Base-by-base conservation (phyloP, 768 basidiomycete genomes). In the Hortiboletus campestris region DNA sequence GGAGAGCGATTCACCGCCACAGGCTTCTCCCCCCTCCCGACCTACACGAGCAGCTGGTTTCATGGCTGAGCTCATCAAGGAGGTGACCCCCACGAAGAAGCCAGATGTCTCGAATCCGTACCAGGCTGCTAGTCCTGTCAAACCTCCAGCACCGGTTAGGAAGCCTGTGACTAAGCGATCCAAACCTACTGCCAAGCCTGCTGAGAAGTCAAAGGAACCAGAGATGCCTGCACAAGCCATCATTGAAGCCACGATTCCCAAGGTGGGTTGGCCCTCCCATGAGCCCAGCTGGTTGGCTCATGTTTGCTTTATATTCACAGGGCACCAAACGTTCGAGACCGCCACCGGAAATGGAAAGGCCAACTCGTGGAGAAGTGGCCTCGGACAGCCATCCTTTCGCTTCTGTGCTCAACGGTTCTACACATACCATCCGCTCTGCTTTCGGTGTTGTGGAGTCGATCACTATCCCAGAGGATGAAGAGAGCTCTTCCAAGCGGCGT, bases 321-420 rank as follows among this genome's bases (percentile, higher is more conserved):
- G 89, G 89, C 55, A 89, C 84, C 66, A 89, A 89, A 65, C 85
- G 89, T 44, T 83, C 87, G 42, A 81, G 89, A 39, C 88, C 89
- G 6, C 85, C 86, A n/a, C 70, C 78, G 4, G 76, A 82, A 49
- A 64, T 86, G 32, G 78, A 79, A 58, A 81, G 72, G 60, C 58
- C 62, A 34, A 32, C 22, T 41, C 56, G 44, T 46, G 49, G 13
- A 13, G 63, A 57, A 45, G 57, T 44, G 22, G 28, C 42, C 22
- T 34, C 29, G 38, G 53, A 59, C 32, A 53, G 12, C 49, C 64
- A 58, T 47, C 22, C 42, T 46, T 58, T 55, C 16, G 25, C 46
- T 56, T 60, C 60, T 20, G 31, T 10, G 17, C 25, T 42, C 14
- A 68, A 72, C 6, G 66, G 67, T 13, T 48, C 50, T 28, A 39